phyloP scores from a whole-genome alignment of 2,329 filamentous ascomycete species.

The Aspergillus chevalieri region DNA sequence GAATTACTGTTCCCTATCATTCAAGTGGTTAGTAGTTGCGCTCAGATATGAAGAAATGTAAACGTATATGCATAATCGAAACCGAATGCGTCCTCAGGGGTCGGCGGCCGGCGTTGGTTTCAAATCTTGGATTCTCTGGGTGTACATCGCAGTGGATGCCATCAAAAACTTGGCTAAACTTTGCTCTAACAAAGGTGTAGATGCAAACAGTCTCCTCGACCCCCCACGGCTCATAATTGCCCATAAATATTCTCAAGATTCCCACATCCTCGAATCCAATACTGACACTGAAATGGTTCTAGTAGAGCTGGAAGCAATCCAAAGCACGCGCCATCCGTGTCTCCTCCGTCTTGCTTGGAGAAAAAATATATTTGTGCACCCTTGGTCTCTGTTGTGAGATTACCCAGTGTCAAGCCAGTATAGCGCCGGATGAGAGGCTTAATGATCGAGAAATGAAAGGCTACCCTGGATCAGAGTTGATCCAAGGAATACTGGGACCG shows the following conservation, averaged over 20 bases:
- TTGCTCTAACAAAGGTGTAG: not conserved
- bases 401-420: constrained; percentile 5
- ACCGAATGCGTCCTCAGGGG: not conserved
- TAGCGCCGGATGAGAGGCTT: constrained; percentile 7
- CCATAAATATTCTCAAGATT: not conserved
- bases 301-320: constrained; percentile 9
- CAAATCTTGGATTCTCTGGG: not conserved
- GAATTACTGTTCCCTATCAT: not conserved
- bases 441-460: constrained; percentile 10
- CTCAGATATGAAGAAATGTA: not conserved
- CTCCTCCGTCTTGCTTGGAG: constrained; percentile 7
- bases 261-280: not conserved
- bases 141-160: not conserved
- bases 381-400: constrained; percentile 1
- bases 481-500: not conserved
- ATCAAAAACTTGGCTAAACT: not conserved
- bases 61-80: not conserved
- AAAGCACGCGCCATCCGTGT: constrained; percentile 8
- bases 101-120: not conserved
- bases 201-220: not conserved
- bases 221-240: not conserved
- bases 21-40: constrained; percentile 1
- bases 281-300: constrained; percentile 5
- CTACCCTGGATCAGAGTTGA: not conserved
- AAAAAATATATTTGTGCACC: not conserved